Base-by-base conservation (phyloP, 306 rosid species). In the Cercis canadensis region DNA sequence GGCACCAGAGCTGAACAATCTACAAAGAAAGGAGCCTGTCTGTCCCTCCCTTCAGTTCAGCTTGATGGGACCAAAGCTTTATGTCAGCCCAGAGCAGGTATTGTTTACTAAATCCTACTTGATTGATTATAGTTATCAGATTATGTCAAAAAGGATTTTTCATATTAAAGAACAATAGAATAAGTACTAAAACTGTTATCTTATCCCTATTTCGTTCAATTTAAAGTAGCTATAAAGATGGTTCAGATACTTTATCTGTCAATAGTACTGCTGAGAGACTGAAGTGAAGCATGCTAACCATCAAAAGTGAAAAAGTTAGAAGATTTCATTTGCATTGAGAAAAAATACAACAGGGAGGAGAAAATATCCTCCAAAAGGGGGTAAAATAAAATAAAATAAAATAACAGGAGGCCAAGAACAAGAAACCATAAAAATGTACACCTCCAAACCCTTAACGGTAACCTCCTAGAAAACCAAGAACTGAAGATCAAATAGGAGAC, bases 51-150 rank as follows among this genome's bases (percentile, higher is more conserved):
- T 90, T 62, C 98, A 93, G 84, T 93, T 93, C 83, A 90, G 98
- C 79, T 87, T 93, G 88, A 93, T 93, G 98, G 97, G 98, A 59
- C 96, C 98, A 16, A 93, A 90, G 81, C 98, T 93, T 65, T 88
- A 84, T 60, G 73, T 93, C 75, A 93, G 98, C 83, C 96, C 93
- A 17, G 98, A 90, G 79, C 98, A 93, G 98, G 98, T 92, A 82
- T 45, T 33, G 54, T 65, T 61, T 62, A 21, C 56, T 67, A 50
- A 34, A 29, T 59, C 62, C 64, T 70, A 49, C 60, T 76, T 44
- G 37, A 33, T 44, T 44, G 70, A 47, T 14, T 51, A 21, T 39
- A n/a, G 33, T 58, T 11, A 77, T 70, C 62, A 64, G 58, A 71
- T 66, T 24, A 55, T 69, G 74, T 63, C 16, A 4, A 65, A 63